phyloP scores from a whole-genome alignment of 768 basidiomycete genomes.

The Lentinula guzmanii region DNA sequence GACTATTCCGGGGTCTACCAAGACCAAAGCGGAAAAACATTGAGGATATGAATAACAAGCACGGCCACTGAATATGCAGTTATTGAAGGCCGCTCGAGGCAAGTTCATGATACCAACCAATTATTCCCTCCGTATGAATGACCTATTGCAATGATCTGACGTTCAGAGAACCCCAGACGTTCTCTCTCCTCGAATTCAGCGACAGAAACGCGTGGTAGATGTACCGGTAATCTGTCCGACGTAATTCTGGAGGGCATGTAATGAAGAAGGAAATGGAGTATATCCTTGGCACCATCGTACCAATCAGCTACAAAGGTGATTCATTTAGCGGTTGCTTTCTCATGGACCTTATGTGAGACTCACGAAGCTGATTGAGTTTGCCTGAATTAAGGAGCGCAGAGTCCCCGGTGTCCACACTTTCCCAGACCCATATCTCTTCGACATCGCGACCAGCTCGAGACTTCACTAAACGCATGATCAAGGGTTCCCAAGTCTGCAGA shows the following conservation, averaged over 20 bases:
- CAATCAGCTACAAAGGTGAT: conserved; percentile 39
- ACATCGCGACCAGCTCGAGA: conserved; percentile 23
- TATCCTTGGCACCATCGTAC: conserved; percentile 72
- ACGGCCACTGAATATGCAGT: conserved; percentile 36
- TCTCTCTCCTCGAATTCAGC: conserved; percentile 36
- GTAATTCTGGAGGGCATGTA: conserved; percentile 50
- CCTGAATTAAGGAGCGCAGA: conserved; percentile 62
- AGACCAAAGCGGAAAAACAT: conserved; percentile 64
- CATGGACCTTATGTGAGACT: conserved; percentile 16
- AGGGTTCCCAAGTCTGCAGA: conserved; percentile 76
- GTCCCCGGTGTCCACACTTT: conserved; percentile 82
- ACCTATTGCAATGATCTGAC: conserved; percentile 62
- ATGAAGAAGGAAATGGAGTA: conserved; percentile 64
- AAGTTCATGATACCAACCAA: conserved; percentile 41
- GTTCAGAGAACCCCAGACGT: conserved; percentile 40
- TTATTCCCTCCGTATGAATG: conserved; percentile 87
- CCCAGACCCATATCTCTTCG: conserved; percentile 80
- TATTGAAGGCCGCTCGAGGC: neutral
- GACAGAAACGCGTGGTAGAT: conserved; percentile 42
- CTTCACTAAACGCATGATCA: conserved; percentile 47
- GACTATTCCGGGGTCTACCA: conserved; percentile 74
- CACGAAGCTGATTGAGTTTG: conserved; percentile 54
- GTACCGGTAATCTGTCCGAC: conserved; percentile 38
- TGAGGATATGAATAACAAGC: conserved; percentile 58
- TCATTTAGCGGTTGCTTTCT: neutral